phyloP scores from a whole-genome alignment of 148 eudicot genomes.

The Diospyros lotus region DNA sequence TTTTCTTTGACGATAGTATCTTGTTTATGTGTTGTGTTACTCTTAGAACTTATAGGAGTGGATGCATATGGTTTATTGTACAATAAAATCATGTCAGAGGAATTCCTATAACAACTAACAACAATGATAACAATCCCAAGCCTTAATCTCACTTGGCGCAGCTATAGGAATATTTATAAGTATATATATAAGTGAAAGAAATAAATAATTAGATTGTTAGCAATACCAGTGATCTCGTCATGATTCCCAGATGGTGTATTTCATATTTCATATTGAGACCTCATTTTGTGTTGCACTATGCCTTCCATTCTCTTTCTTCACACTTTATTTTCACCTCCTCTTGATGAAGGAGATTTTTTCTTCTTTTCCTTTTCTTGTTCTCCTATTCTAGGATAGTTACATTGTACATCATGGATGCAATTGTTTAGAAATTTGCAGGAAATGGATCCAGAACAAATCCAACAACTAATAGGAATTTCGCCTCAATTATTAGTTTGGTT shows the following conservation, averaged over 20 bases:
- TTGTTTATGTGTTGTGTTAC: slow-evolving; percentile 3
- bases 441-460: slow-evolving; percentile 47
- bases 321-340: neutral
- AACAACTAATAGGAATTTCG: slow-evolving; percentile 64
- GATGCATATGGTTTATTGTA: neutral
- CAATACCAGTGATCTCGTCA: neutral
- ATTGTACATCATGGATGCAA: neutral
- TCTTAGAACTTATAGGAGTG: neutral
- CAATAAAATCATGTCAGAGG: neutral
- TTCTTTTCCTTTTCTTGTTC: neutral
- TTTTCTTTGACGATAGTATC: neutral
- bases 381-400: too few species aligned
- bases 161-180: too few species aligned
- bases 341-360: neutral
- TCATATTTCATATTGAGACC: neutral
- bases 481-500: slow-evolving; percentile 75
- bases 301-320: too few species aligned
- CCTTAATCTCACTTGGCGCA: too few species aligned
- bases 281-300: neutral
- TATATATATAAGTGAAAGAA: too few species aligned
- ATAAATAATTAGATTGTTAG: neutral
- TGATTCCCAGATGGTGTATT: neutral
- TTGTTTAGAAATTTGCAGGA: slow-evolving; percentile 31
- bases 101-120: neutral
- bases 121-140: too few species aligned